These are phyloP conservation scores for Colletotrichum sp. DNA, from an alignment of 2,329 filamentous ascomycete species.

Conservation along the genomic window DNA sequence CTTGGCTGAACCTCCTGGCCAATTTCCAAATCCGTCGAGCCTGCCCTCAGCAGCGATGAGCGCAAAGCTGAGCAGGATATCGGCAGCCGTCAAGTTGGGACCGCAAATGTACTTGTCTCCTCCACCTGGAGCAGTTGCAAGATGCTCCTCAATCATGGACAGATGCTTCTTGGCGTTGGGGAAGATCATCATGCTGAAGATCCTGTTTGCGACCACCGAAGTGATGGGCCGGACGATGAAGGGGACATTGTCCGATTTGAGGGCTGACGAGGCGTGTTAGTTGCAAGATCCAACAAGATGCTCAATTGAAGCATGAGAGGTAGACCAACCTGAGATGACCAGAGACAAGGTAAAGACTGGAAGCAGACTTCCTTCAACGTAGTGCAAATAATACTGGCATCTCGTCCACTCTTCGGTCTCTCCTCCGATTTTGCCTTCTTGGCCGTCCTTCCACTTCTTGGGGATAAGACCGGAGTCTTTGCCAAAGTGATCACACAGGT, in stretches of 20 bases:
- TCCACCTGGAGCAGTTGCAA: conserved; percentile 45
- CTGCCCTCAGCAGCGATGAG: conserved; percentile 48
- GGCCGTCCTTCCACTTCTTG: conserved; percentile 59
- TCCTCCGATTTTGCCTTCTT: conserved; percentile 61
- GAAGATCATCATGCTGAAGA: conserved; percentile 46
- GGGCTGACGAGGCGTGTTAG: conserved; percentile 28
- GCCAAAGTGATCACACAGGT: conserved; percentile 71
- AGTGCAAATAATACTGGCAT: conserved; percentile 78
- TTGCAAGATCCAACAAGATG: neutral
- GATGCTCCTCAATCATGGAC: conserved; percentile 53
- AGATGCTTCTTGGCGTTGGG: conserved; percentile 56
- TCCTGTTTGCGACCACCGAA: conserved; percentile 45
- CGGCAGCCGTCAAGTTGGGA: conserved; percentile 52
- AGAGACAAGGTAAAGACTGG: conserved; percentile 68
- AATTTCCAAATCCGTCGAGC: conserved; percentile 46
- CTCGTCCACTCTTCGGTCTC: conserved; percentile 67
- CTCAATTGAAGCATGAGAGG: neutral
- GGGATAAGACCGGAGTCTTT: conserved; percentile 55
- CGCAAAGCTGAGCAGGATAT: conserved; percentile 59
- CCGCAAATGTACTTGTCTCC: conserved; percentile 55
- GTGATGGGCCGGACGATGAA: conserved; percentile 61
- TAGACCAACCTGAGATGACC: conserved; percentile 56
- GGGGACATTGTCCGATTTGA: conserved; percentile 52
- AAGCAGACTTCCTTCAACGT: conserved; percentile 85
- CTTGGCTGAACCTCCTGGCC: conserved; percentile 44